Evolutionary conservation across 768 basidiomycete genomes (phyloP).

Genomic region (Leccinum boreale): DNA sequence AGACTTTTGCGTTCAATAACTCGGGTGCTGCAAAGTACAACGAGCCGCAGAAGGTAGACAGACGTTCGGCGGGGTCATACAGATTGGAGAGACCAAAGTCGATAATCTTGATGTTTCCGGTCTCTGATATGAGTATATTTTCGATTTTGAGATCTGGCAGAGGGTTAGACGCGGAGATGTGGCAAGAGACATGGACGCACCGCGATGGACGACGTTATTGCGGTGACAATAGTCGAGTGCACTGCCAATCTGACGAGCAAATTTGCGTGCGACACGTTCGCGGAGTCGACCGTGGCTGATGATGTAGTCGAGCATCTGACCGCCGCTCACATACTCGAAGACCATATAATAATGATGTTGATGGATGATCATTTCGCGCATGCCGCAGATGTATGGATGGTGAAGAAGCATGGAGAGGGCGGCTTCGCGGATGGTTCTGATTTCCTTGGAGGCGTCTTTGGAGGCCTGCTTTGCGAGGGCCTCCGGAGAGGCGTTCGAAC

Average conservation of each 20-base stretch:
- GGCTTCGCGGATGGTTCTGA: slow-evolving; percentile 93
- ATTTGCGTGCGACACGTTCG: slow-evolving; percentile 95
- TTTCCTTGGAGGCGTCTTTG: slow-evolving; percentile 95
- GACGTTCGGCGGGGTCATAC: slow-evolving; percentile 75
- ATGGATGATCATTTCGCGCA: slow-evolving; percentile 98
- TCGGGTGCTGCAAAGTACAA: slow-evolving; percentile 99
- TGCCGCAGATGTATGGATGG: slow-evolving; percentile 98
- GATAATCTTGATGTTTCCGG: slow-evolving; percentile 99
- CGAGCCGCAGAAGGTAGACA: slow-evolving; percentile 96
- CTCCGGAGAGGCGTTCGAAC: slow-evolving; percentile 45
- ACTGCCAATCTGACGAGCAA: slow-evolving; percentile 94
- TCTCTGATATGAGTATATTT: slow-evolving; percentile 98
- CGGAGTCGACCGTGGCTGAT: slow-evolving; percentile 95
- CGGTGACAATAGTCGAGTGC: slow-evolving; percentile 96
- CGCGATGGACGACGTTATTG: slow-evolving; percentile 97
- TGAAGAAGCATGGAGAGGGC: slow-evolving; percentile 93
- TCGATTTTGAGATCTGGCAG: slow-evolving; percentile 92
- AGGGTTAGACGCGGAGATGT: neutral
- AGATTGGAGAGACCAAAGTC: slow-evolving; percentile 98
- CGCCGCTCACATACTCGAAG: slow-evolving; percentile 97
- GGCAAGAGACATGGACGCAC: slow-evolving; percentile 33
- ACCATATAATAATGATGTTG: slow-evolving; percentile 99
- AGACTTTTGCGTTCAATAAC: slow-evolving; percentile 92
- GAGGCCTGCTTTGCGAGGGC: slow-evolving; percentile 74
- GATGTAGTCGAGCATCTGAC: slow-evolving; percentile 99